Conservation (phyloP, 2,329 filamentous ascomycete genomes). For the Blastomyces gilchristii region DNA sequence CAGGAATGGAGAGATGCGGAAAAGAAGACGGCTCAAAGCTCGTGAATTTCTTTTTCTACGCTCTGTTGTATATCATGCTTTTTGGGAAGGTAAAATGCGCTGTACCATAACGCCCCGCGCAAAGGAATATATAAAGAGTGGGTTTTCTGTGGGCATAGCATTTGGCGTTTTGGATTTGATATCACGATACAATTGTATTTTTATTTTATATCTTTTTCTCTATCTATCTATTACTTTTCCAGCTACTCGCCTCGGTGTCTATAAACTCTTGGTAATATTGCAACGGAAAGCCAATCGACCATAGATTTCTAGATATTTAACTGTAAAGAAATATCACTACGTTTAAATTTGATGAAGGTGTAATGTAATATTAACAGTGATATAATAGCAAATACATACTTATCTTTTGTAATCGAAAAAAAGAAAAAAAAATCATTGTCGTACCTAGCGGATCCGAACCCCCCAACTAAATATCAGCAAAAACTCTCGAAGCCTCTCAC, state of each 20-base stretch:
- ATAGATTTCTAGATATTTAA: not conserved
- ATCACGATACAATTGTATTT: constrained; percentile 5
- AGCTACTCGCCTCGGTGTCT: not conserved
- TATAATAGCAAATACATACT: not conserved
- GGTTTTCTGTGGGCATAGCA: constrained; percentile 9
- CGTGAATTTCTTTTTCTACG: not conserved
- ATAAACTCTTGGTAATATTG: too few relatives aligned
- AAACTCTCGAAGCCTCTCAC: too few relatives aligned
- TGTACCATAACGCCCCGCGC: not conserved
- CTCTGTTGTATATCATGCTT: not conserved
- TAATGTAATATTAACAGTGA: not conserved
- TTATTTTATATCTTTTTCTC: not conserved
- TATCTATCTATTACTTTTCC: not conserved
- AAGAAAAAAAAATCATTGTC: not conserved
- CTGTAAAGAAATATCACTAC: not conserved
- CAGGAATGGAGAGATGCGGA: constrained; percentile 33
- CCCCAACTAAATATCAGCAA: too few relatives aligned
- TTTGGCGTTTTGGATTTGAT: constrained; percentile 11
- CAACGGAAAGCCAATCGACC: too few relatives aligned
- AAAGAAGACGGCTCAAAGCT: constrained; percentile 17
- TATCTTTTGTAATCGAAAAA: not conserved
- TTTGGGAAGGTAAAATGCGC: not conserved
- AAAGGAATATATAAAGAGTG: constrained; percentile 1
- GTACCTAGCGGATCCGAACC: not conserved
- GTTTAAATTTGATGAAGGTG: not conserved